Evolutionary conservation across 805 yeast species (phyloP).

Genomic region (Yamadazyma kitorensis): DNA sequence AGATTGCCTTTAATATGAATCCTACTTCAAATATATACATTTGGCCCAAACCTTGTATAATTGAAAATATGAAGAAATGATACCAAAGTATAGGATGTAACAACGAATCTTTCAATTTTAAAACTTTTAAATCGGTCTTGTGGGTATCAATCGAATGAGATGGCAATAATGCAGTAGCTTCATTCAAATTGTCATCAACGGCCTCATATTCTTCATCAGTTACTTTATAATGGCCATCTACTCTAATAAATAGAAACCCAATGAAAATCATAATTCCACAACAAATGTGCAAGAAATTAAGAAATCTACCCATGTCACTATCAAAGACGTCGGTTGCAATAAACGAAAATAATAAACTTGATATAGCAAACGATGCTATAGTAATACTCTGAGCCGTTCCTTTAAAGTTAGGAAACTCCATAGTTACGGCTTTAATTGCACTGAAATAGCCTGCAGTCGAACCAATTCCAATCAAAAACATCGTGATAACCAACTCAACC

Average conservation of each 20-base stretch:
- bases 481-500: conserved; percentile 18
- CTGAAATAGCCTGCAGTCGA: conserved; percentile 33
- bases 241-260: conserved; percentile 30
- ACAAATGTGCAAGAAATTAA: conserved; percentile 20
- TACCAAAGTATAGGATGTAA: conserved; percentile 30
- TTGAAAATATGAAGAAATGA: conserved; percentile 28
- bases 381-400: conserved; percentile 37
- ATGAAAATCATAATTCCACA: conserved; percentile 23
- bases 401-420: conserved; percentile 28
- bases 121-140: conserved; percentile 14
- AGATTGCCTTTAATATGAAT: conserved; percentile 27
- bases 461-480: conserved; percentile 32
- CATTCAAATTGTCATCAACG: conserved; percentile 6
- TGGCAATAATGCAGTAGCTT: conserved; percentile 13
- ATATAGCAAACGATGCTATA: conserved; percentile 36
- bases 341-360: conserved; percentile 25
- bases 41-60: conserved; percentile 37
- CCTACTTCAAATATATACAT: conserved; percentile 37
- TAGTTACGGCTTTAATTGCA: conserved; percentile 31
- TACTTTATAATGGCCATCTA: conserved; percentile 21
- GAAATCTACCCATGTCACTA: conserved; percentile 22
- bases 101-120: conserved; percentile 19
- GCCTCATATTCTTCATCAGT: conserved; percentile 7
- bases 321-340: conserved; percentile 19
- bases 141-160: conserved; percentile 4